Conservation (phyloP, 2,329 filamentous ascomycete species). For the Cordyceps cateniannulata region DNA sequence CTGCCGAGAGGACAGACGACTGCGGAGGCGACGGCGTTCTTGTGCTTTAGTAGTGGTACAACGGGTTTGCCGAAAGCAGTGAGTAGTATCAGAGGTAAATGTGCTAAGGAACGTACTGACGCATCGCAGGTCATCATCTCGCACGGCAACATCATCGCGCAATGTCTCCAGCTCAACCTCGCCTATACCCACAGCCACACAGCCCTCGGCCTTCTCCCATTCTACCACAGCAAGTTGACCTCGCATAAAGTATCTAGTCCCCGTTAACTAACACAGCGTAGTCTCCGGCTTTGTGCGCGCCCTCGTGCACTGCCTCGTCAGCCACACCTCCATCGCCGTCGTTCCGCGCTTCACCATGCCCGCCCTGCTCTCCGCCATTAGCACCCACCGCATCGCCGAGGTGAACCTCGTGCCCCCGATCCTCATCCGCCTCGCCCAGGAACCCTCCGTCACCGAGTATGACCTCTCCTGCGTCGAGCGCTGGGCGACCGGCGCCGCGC, state of each 20-base stretch:
- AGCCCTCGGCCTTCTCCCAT: conserved; percentile 19
- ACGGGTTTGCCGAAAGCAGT: conserved; percentile 20
- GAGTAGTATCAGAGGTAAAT: no score
- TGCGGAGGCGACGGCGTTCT: conserved; percentile 13
- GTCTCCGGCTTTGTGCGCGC: conserved; percentile 2
- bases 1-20: conserved; percentile 9
- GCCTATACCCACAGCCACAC: conserved; percentile 7
- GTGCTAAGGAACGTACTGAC: no score
- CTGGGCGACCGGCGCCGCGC: conserved; percentile 17
- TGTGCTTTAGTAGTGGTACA: conserved; percentile 20
- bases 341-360: conserved; percentile 20
- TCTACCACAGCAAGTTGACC: conserved; percentile 20
- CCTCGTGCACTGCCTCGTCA: conserved; percentile 13
- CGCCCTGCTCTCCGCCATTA: conserved; percentile 16
- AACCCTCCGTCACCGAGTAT: conserved; percentile 16
- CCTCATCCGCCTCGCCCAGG: conserved; percentile 18
- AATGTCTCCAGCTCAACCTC: conserved; percentile 16
- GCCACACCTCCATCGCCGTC: conserved; percentile 19
- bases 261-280: no score
- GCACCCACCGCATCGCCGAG: conserved; percentile 18
- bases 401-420: conserved; percentile 21
- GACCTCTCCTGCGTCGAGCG: conserved; percentile 13
- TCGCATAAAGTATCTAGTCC: not conserved
- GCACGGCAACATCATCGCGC: conserved; percentile 18
- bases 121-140: conserved; percentile 17